Percentiles rank a stretch among this genome's conserved stretches.
Evolutionary conservation across 2,329 filamentous ascomycete genomes (phyloP).

Genomic region (Penicillium sp.): DNA sequence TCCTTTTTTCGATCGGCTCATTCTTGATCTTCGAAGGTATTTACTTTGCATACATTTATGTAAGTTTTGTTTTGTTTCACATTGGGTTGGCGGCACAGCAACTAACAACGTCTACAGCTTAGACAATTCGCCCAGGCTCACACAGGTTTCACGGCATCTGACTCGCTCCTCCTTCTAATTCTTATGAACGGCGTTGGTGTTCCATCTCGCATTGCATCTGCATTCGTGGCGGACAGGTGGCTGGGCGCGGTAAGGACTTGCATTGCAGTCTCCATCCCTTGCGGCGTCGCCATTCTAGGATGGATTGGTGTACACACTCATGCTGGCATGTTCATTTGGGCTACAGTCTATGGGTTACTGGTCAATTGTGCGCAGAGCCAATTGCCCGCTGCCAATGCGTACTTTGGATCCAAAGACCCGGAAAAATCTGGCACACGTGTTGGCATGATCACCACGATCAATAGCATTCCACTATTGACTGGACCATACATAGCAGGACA

Average conservation of each 20-base stretch:
- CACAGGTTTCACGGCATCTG: not conserved
- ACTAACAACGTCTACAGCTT: not conserved
- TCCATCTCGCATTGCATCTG: slow-evolving; percentile 7
- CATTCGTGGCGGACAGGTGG: slow-evolving; percentile 11
- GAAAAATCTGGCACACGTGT: slow-evolving; percentile 49
- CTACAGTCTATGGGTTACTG: slow-evolving; percentile 47
- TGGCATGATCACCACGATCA: slow-evolving; percentile 50
- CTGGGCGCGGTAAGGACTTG: slow-evolving; percentile 9
- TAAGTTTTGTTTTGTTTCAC: not conserved
- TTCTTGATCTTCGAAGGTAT: slow-evolving; percentile 13
- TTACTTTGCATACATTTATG: slow-evolving; percentile 14
- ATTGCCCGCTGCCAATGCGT: slow-evolving; percentile 43
- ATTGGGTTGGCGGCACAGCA: not conserved
- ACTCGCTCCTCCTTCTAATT: slow-evolving; percentile 7
- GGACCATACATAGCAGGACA: slow-evolving; percentile 51
- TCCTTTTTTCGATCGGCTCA: slow-evolving; percentile 11
- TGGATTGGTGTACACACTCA: slow-evolving; percentile 10
- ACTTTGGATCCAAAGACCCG: slow-evolving; percentile 47
- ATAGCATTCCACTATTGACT: slow-evolving; percentile 47
- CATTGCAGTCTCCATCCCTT: slow-evolving; percentile 13
- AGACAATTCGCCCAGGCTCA: slow-evolving; percentile 8
- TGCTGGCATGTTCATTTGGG: slow-evolving; percentile 43
- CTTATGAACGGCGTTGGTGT: slow-evolving; percentile 10
- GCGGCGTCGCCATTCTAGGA: slow-evolving; percentile 7
- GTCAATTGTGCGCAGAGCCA: slow-evolving; percentile 48